Evolutionary conservation across 1,139 yeast genomes (phyloP).

Genomic region (Suhomyces bokatorum): DNA sequence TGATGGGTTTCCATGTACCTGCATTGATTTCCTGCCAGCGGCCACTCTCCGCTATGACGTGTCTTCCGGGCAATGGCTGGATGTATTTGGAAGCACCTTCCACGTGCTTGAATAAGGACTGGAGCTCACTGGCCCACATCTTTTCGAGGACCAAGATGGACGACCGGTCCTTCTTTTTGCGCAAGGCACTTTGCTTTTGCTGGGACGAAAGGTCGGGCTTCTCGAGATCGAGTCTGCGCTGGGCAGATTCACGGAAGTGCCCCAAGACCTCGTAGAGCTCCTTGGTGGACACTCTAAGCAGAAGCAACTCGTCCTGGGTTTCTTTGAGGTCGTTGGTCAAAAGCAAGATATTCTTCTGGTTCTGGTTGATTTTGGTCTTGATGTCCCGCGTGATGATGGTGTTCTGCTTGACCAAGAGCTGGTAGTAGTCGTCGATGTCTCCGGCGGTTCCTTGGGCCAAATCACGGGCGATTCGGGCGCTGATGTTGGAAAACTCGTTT

Average conservation of each 20-base stretch:
- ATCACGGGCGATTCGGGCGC: constrained; percentile 52
- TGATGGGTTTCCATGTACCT: constrained; percentile 81
- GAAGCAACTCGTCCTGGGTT: constrained; percentile 65
- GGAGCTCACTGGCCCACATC: constrained; percentile 78
- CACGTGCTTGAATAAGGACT: constrained; percentile 73
- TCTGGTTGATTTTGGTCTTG: constrained; percentile 63
- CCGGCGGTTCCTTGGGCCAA: constrained; percentile 68
- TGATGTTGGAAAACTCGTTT: constrained; percentile 33
- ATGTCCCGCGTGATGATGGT: constrained; percentile 61
- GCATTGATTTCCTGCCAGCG: constrained; percentile 88
- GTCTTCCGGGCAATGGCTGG: constrained; percentile 79
- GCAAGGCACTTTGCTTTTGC: constrained; percentile 12
- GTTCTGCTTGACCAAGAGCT: constrained; percentile 54
- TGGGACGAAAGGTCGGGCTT: constrained; percentile 18
- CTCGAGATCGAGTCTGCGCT: constrained; percentile 52
- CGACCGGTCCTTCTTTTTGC: constrained; percentile 53
- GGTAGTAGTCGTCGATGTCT: constrained; percentile 71
- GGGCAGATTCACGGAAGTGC: constrained; percentile 72
- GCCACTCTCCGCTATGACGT: constrained; percentile 75
- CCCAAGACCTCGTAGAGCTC: constrained; percentile 63
- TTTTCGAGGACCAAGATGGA: constrained; percentile 73
- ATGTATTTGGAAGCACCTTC: constrained; percentile 87
- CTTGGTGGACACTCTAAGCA: constrained; percentile 58
- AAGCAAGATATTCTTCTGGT: constrained; percentile 69
- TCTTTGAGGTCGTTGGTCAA: constrained; percentile 65